Conservation (phyloP, 768 basidiomycete genomes). For the Kwoniella sp. region DNA sequence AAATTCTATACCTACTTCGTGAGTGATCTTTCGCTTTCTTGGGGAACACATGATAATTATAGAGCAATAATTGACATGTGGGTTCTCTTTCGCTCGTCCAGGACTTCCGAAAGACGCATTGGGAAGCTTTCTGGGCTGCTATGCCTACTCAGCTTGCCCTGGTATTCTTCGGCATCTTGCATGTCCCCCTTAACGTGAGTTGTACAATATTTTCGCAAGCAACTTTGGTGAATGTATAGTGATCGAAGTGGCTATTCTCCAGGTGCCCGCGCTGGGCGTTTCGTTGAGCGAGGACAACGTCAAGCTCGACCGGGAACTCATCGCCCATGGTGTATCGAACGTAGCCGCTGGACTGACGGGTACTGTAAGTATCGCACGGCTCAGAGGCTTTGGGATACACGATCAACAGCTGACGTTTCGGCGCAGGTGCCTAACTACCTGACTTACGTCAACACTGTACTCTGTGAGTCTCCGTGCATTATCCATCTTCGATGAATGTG, state of each 20-base stretch:
- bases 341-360: conserved; percentile 76
- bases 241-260: conserved; percentile 47
- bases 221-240: no score
- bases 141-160: conserved; percentile 93
- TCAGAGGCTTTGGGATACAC: background rate
- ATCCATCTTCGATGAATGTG: background rate
- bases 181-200: conserved; percentile 55
- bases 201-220: no score
- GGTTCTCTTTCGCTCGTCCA: conserved; percentile 3
- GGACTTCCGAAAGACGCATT: conserved; percentile 69
- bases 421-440: conserved; percentile 65
- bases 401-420: background rate
- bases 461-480: conserved; percentile 38
- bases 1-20: conserved; percentile 81
- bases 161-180: conserved; percentile 57
- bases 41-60: no score
- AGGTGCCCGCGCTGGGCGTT: conserved; percentile 89
- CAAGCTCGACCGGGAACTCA: conserved; percentile 87
- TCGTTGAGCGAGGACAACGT: conserved; percentile 81
- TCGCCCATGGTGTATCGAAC: conserved; percentile 91
- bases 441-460: conserved; percentile 63
- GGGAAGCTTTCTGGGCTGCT: conserved; percentile 72
- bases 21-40: conserved; percentile 12
- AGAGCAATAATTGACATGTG: no score
- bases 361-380: conserved; percentile 61